Percentiles rank a stretch among this genome's conserved stretches.
phyloP scores from a whole-genome alignment of 1,284 basidiomycete genomes.

The Afroboletus lepidellus region DNA sequence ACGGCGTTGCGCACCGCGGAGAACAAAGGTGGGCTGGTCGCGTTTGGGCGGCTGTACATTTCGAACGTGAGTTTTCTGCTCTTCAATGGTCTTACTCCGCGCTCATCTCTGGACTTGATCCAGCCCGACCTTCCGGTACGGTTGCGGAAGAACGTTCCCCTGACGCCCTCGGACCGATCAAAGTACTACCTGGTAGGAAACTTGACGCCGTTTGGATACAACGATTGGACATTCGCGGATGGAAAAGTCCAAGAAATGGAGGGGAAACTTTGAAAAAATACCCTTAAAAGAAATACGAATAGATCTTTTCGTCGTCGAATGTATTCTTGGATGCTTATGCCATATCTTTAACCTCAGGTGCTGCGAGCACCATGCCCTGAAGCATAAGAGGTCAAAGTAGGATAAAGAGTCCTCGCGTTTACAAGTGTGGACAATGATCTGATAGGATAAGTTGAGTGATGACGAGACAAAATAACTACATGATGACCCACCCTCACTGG shows the following conservation, averaged over 20 bases:
- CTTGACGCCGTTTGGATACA: not conserved
- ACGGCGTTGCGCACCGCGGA: slow-evolving; percentile 12
- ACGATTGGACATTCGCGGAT: not conserved
- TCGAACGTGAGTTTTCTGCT: not conserved
- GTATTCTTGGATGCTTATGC: not conserved
- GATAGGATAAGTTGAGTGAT: too few relatives aligned
- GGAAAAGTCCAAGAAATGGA: not conserved
- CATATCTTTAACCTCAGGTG: too few relatives aligned
- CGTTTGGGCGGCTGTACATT: not conserved
- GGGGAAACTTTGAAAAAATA: not conserved
- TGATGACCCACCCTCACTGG: too few relatives aligned
- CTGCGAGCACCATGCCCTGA: not conserved
- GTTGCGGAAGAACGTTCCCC: not conserved
- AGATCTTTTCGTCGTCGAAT: too few relatives aligned
- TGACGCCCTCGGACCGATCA: not conserved
- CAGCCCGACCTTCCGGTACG: not conserved
- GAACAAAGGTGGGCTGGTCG: slow-evolving; percentile 13
- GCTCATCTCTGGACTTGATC: not conserved
- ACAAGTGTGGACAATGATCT: too few relatives aligned
- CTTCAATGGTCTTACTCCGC: not conserved
- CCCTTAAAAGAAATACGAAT: not conserved
- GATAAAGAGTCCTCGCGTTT: too few relatives aligned
- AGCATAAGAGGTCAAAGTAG: too few relatives aligned
- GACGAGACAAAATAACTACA: too few relatives aligned
- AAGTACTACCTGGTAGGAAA: not conserved